Percentiles rank a stretch among this genome's conserved stretches.
Evolutionary conservation across 345 rosid species (phyloP).

Genomic region (Anacardium occidentale): DNA sequence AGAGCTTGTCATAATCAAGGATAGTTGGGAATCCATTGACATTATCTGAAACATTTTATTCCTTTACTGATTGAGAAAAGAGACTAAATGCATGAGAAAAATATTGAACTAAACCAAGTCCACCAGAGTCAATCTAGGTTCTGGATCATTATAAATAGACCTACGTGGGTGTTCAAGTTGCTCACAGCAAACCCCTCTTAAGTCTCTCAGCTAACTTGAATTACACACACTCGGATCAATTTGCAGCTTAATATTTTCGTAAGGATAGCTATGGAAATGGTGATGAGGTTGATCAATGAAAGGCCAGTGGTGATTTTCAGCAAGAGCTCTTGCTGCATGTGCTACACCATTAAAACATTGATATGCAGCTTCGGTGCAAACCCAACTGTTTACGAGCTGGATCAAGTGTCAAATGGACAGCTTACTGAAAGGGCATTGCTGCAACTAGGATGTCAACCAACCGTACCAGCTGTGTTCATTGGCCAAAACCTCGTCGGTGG

Average conservation of each 20-base stretch:
- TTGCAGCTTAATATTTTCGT: background rate
- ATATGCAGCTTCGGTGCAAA: slow-evolving; percentile 73
- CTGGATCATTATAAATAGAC: slow-evolving; percentile 30
- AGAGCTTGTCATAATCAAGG: background rate
- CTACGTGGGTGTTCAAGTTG: slow-evolving; percentile 10
- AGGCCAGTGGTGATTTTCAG: slow-evolving; percentile 87
- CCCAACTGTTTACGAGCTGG: slow-evolving; percentile 68
- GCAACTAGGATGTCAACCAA: slow-evolving; percentile 60
- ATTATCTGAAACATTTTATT: slow-evolving; percentile 18
- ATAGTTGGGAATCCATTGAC: slow-evolving; percentile 10
- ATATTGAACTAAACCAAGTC: background rate
- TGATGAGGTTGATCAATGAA: slow-evolving; percentile 55
- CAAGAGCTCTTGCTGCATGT: slow-evolving; percentile 74
- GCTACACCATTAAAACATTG: slow-evolving; percentile 63
- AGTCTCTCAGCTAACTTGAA: background rate
- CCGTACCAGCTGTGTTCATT: slow-evolving; percentile 80
- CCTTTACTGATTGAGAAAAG: background rate
- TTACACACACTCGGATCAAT: background rate
- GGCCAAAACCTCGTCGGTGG: slow-evolving; percentile 73
- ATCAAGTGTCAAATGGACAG: slow-evolving; percentile 51
- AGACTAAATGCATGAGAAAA: no score
- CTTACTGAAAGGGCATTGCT: slow-evolving; percentile 56
- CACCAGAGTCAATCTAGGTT: background rate
- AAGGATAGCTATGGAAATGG: slow-evolving; percentile 33
- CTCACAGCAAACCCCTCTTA: slow-evolving; percentile 15